Evolutionary conservation across 2,329 filamentous ascomycete genomes (phyloP).

Genomic region (Pseudohalonectria lignicola): DNA sequence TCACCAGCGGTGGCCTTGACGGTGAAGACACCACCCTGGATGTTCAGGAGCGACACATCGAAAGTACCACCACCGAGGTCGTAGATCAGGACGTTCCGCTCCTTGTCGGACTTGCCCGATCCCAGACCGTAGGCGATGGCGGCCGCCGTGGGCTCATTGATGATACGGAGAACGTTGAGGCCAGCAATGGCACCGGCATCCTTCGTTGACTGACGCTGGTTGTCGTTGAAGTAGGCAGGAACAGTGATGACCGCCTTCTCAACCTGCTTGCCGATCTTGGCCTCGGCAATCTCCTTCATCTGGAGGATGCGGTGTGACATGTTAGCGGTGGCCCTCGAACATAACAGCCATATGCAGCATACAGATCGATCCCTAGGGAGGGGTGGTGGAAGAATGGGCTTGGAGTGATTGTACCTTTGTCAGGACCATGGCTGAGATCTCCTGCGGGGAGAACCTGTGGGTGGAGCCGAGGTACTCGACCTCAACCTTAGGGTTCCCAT

Average conservation of each 20-base stretch:
- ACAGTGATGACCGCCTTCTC: constrained; percentile 99
- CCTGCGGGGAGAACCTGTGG: constrained; percentile 95
- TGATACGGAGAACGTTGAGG: constrained; percentile 98
- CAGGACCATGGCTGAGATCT: constrained; percentile 98
- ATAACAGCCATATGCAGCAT: neutral
- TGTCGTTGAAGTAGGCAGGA: constrained; percentile 99
- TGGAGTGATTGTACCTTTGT: too few species aligned
- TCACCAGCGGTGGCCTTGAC: constrained; percentile 98
- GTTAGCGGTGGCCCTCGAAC: constrained; percentile 1
- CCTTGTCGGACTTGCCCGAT: constrained; percentile 88
- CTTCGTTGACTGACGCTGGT: constrained; percentile 99
- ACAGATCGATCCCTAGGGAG: too few species aligned
- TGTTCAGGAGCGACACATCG: constrained; percentile 98
- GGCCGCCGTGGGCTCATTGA: constrained; percentile 98
- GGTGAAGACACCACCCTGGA: constrained; percentile 98
- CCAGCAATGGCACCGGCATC: constrained; percentile 96
- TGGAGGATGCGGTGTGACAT: constrained; percentile 27
- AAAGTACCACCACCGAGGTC: constrained; percentile 99
- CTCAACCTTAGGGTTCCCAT: constrained; percentile 81
- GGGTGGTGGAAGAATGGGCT: too few species aligned
- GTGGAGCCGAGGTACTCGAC: constrained; percentile 91
- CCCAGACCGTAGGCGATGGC: constrained; percentile 98
- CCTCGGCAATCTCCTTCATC: constrained; percentile 99
- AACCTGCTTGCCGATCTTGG: constrained; percentile 97
- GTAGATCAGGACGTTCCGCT: constrained; percentile 99